Evolutionary conservation across 116 monocot genomes (phyloP).

Genomic region (Posidonia oceanica): DNA sequence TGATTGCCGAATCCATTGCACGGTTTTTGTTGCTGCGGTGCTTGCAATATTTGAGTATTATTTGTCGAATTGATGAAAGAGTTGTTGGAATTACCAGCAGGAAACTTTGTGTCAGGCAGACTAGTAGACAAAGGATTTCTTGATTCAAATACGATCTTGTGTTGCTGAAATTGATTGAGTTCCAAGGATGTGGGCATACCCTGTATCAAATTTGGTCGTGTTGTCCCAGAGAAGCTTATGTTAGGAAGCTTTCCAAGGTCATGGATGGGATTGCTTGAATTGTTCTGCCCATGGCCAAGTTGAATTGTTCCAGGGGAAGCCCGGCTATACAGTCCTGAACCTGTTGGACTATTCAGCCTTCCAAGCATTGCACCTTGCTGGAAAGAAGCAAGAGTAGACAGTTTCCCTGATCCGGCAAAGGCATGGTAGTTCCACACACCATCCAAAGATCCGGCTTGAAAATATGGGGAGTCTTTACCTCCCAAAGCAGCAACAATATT

Average conservation of each 20-base stretch:
- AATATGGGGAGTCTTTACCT: constrained; percentile 46
- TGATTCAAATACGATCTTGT: constrained; percentile 21
- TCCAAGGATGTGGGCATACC: constrained; percentile 31
- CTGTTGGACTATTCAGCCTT: constrained; percentile 24
- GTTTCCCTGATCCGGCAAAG: constrained; percentile 12
- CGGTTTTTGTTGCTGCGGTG: not conserved
- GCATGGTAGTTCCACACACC: constrained; percentile 40
- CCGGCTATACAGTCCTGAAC: constrained; percentile 17
- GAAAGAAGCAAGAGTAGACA: constrained; percentile 29
- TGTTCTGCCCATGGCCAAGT: constrained; percentile 14
- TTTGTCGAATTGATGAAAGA: constrained; percentile 17
- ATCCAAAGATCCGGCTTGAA: constrained; percentile 41
- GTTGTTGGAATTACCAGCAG: constrained; percentile 8
- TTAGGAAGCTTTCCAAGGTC: constrained; percentile 36
- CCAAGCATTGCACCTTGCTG: constrained; percentile 33
- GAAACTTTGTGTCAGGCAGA: constrained; percentile 18
- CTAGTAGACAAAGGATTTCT: constrained; percentile 21
- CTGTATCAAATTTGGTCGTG: constrained; percentile 30
- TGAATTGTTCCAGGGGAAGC: constrained; percentile 32
- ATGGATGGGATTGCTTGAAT: constrained; percentile 25
- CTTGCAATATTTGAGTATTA: constrained; percentile 21
- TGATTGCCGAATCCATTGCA: constrained; percentile 17
- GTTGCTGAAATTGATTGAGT: constrained; percentile 31
- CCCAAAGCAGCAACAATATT: constrained; percentile 67
- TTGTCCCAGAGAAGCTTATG: constrained; percentile 24